phyloP scores from a whole-genome alignment of 2,329 filamentous ascomycete genomes.

The Aspergillus awamori region DNA sequence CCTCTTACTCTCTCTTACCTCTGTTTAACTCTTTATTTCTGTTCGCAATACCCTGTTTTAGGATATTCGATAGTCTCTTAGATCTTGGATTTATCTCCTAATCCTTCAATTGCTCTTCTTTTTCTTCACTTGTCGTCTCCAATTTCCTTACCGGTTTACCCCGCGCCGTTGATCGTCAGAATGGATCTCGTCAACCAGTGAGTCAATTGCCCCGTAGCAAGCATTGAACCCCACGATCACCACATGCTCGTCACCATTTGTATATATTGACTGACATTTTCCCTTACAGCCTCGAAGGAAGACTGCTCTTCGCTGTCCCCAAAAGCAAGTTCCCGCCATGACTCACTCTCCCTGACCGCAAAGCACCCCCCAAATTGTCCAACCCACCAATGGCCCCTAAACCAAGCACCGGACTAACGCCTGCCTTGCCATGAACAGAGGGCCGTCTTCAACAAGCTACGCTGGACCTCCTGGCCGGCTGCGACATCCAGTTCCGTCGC shows the following conservation, averaged over 20 bases:
- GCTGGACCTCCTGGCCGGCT: constrained; percentile 87
- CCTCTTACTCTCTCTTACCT: neutral
- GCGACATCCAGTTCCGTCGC: constrained; percentile 94
- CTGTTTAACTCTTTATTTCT: neutral
- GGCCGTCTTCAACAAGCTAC: constrained; percentile 86
- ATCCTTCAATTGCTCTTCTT: neutral
- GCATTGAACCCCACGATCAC: neutral
- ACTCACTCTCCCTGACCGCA: constrained; percentile 19
- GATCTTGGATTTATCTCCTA: neutral
- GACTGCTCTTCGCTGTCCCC: constrained; percentile 93
- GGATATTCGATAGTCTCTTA: neutral
- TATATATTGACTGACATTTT: constrained; percentile 35
- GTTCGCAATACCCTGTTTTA: neutral
- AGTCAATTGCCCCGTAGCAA: constrained; percentile 32
- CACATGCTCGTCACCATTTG: neutral
- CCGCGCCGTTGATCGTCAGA: constrained; percentile 25
- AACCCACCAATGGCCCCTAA: constrained; percentile 20
- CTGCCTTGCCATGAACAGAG: constrained; percentile 59
- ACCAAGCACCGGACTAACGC: constrained; percentile 14
- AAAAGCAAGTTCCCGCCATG: constrained; percentile 72
- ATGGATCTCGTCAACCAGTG: constrained; percentile 68
- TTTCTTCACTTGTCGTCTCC: neutral
- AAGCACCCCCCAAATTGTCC: constrained; percentile 11
- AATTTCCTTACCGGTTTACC: constrained; percentile 20
- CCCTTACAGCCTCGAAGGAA: constrained; percentile 75